Percentiles rank a stretch among this genome's conserved stretches.
These are phyloP conservation scores for Sclerotinia borealis DNA, from an alignment of 2,329 filamentous ascomycete species.

Conservation along the genomic window DNA sequence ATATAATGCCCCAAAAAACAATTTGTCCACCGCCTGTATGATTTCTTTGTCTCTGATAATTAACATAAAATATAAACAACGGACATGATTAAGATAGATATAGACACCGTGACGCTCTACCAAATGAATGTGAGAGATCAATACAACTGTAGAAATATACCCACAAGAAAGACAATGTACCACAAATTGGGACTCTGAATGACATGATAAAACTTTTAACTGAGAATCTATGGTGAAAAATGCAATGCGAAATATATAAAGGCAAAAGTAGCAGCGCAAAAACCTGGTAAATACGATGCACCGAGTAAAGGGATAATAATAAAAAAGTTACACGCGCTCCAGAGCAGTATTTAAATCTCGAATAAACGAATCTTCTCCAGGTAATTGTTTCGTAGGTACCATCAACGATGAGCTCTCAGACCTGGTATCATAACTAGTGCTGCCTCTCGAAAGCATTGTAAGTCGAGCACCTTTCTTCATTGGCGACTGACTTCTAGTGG, in stretches of 20 bases:
- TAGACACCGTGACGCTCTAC: not conserved
- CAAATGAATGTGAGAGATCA: not conserved
- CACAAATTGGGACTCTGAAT: not conserved
- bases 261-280: not conserved
- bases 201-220: not conserved
- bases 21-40: not conserved
- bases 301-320: not conserved
- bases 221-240: not conserved
- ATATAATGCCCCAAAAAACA: not conserved
- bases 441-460: conserved; percentile 1
- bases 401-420: conserved; percentile 10
- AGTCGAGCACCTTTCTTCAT: not conserved
- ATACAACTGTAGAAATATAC: not conserved
- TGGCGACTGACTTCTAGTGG: not conserved
- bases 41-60: not conserved
- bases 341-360: conserved; percentile 8
- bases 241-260: not conserved
- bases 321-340: not conserved
- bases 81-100: not conserved
- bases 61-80: not conserved
- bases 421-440: conserved; percentile 2
- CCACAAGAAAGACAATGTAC: not conserved
- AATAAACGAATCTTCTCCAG: conserved; percentile 6
- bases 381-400: not conserved
- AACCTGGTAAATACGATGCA: not conserved